Base-by-base conservation (phyloP, 2,329 filamentous ascomycete species). In the Fusarium proliferatum region DNA sequence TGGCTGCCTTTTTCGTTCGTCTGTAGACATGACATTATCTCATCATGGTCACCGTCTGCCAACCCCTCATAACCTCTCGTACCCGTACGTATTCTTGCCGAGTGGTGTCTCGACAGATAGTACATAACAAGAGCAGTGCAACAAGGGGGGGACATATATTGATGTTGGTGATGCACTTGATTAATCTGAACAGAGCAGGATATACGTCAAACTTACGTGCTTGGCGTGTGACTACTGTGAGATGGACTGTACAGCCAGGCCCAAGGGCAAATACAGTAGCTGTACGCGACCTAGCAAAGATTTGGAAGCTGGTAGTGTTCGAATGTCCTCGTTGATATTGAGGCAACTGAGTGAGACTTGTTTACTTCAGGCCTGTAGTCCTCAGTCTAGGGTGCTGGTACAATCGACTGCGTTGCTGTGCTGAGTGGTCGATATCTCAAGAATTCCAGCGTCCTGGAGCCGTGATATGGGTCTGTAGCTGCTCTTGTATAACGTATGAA, bases 181-280 rank as follows among this genome's bases (percentile, higher is more conserved):
- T 39, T 45, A 23, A 39, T 48, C 41, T 36, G 13, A 55, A 43
- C 39, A 42, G 13, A 57, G 23, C 33, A 60, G 58, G 10, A 16
- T 36, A 23, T 16, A 30, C 42, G 21, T 13, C 34, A 33, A 45
- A 73, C 71, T 73, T 60, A 73, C 71, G 71, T 60, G 73, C 71
- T 45, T 43, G 36, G 13, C 42, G 51, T 34, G 17, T 26, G 38
- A 34, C 39, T 45, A 19, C 9, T 21, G 33, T 30, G 38, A n/a
- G 28, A 53, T 41, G 42, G 49, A 23, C 19, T 39, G 49, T 30
- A 42, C 9, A 45, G 43, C 51, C 33, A 46, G 28, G 36, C 23
- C 38, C 28, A 34, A 46, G 36, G 61, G 34, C 19, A 65, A 39
- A 17, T 38, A 23, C 48, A 17, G 28, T 26, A 36, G 21, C 43